Conservation (phyloP, 2,329 filamentous ascomycete species). For the Thielaviopsis populi region DNA sequence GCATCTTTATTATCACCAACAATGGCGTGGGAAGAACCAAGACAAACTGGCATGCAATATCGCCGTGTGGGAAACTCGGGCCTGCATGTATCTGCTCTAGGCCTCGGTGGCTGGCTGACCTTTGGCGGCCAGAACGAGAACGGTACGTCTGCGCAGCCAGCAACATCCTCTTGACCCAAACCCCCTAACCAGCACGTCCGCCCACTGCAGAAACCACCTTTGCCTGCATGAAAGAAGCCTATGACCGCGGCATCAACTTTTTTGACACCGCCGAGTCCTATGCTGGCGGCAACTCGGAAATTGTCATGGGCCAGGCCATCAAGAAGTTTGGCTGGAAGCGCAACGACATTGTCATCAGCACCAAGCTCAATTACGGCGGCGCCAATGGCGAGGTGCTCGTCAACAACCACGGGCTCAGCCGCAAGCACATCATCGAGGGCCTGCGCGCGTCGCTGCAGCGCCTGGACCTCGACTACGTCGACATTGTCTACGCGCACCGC, state of each 20-base stretch:
- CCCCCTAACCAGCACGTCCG: background rate
- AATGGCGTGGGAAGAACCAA: constrained; percentile 31
- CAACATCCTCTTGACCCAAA: background rate
- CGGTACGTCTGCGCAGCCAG: background rate
- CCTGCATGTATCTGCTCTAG: constrained; percentile 47
- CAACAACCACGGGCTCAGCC: constrained; percentile 52
- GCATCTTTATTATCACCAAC: too few species aligned
- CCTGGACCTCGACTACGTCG: constrained; percentile 45
- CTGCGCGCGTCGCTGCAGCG: constrained; percentile 43
- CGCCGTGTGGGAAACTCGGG: constrained; percentile 36
- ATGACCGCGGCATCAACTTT: constrained; percentile 46
- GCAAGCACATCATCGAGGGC: constrained; percentile 57
- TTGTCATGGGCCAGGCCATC: constrained; percentile 46
- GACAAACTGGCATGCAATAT: constrained; percentile 32
- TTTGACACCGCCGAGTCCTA: constrained; percentile 47
- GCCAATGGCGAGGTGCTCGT: constrained; percentile 45
- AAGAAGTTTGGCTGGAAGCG: constrained; percentile 46
- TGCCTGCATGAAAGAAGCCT: constrained; percentile 46
- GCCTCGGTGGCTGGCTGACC: constrained; percentile 50
- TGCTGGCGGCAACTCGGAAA: constrained; percentile 44
- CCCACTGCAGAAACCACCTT: constrained; percentile 30
- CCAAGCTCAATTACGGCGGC: constrained; percentile 52
- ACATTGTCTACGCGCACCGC: constrained; percentile 54
- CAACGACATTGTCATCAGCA: constrained; percentile 45
- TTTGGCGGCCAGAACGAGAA: constrained; percentile 40